A percentile compares a stretch with the other conserved stretches of the same genome.
Conservation (phyloP, 768 basidiomycete genomes). For the Cystofilobasidium ferigula region DNA sequence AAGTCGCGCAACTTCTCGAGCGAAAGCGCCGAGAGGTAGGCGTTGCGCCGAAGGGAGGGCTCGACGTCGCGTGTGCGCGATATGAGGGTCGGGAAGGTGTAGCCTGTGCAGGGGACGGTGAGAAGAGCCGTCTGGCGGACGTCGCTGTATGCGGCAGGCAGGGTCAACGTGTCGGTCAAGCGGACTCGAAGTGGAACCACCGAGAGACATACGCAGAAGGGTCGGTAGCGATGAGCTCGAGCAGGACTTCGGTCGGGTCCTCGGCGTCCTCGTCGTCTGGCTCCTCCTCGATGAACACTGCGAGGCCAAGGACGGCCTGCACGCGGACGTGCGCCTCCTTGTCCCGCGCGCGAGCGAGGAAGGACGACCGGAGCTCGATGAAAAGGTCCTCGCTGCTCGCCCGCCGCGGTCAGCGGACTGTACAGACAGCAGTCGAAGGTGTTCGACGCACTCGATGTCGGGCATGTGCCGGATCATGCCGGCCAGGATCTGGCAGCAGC, state of each 20-base stretch:
- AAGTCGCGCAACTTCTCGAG: constrained; percentile 53
- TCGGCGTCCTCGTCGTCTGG: constrained; percentile 25
- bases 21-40: constrained; percentile 56
- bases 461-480: constrained; percentile 71
- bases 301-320: constrained; percentile 67
- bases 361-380: constrained; percentile 47
- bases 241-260: constrained; percentile 49
- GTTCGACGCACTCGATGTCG: constrained; percentile 64
- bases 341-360: constrained; percentile 65
- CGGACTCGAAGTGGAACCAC: background rate
- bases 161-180: background rate
- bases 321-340: constrained; percentile 66
- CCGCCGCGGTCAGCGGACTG: too few species aligned
- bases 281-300: constrained; percentile 59
- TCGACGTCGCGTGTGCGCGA: constrained; percentile 72
- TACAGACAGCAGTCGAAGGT: background rate
- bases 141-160: constrained; percentile 46
- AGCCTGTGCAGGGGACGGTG: constrained; percentile 52
- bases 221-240: constrained; percentile 60
- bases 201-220: constrained; percentile 54
- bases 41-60: constrained; percentile 56
- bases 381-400: constrained; percentile 63
- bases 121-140: constrained; percentile 70
- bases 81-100: constrained; percentile 57
- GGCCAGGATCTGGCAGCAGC: constrained; percentile 62